These are phyloP conservation scores for Phytopythium ostracodes DNA, from an alignment of 352 stramenopile species.

Conservation along the genomic window DNA sequence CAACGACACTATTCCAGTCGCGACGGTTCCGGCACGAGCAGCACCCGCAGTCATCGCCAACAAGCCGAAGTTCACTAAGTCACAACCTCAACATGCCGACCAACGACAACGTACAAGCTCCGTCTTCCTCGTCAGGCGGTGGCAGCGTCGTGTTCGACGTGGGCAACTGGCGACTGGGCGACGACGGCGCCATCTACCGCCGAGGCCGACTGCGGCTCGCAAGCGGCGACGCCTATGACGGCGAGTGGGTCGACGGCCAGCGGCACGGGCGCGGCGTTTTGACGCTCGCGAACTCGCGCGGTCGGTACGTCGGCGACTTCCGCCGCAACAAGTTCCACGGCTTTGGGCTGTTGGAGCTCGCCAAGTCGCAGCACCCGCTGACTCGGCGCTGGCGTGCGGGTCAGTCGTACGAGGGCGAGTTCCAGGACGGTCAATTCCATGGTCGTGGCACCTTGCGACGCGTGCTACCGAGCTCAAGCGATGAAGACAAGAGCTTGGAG, in stretches of 20 bases:
- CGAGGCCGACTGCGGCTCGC: constrained; percentile 62
- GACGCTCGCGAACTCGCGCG: constrained; percentile 33
- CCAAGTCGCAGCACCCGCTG: constrained; percentile 51
- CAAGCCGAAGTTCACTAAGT: too few relatives aligned
- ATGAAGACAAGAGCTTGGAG: constrained; percentile 20
- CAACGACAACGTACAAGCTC: neutral
- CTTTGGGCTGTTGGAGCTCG: constrained; percentile 51
- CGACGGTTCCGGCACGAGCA: neutral
- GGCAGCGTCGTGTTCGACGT: constrained; percentile 51
- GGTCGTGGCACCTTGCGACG: constrained; percentile 32
- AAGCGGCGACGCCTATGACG: constrained; percentile 79
- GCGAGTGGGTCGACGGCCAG: constrained; percentile 84
- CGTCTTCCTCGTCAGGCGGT: neutral
- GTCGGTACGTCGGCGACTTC: constrained; percentile 58
- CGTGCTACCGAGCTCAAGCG: neutral
- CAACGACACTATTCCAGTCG: neutral
- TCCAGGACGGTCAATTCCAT: constrained; percentile 44
- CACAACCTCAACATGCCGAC: neutral
- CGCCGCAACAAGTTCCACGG: constrained; percentile 49
- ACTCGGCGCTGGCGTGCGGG: constrained; percentile 57
- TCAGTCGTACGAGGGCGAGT: constrained; percentile 68
- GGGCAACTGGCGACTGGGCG: constrained; percentile 61
- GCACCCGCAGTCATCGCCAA: too few relatives aligned
- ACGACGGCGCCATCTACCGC: constrained; percentile 73
- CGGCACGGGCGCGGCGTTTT: constrained; percentile 58